Base-by-base conservation (phyloP, 306 rosid genomes). In the Inga oerstediana region DNA sequence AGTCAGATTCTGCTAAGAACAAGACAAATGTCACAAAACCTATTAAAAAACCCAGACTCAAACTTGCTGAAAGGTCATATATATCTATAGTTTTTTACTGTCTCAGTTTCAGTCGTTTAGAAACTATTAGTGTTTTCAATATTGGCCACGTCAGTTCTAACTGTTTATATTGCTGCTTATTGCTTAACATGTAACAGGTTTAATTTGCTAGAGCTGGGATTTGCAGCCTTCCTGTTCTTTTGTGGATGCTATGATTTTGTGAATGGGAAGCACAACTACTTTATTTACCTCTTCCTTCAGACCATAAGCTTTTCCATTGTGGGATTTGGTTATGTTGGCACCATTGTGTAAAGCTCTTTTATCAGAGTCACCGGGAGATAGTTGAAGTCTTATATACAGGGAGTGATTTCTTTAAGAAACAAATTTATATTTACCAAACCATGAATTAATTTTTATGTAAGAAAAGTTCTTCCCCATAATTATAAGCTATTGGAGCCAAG, bases 181-280 rank as follows among this genome's bases (percentile, higher is more conserved):
- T 77, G 64, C 46, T 83, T 52, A 79, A 62, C 48, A 71, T 58
- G 62, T 39, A 73, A 68, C 96, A 95, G 99, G 74, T 89, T 95
- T 72, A 86, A 96, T 65, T 79, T 84, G 16, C 81, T 93, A 92
- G 99, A 96, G 90, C 94, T 96, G 56, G 98, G 97, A 88, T 96
- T 96, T 75, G 99, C 94, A 4, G 89, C 73, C 4, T 96, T 96
- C 88, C 92, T 96, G 74, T 96, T 96, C 93, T 1, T 96, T 4
- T 93, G 98, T 77, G 99, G 99, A 74, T 96, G 99, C 94, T 96
- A 96, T 82, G 99, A 96, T 85, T 93, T 62, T 83, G 94, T 88
- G 35, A 93, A 96, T 39, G 99, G 99, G 82, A 92, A 96, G 81
- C 84, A 96, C 97, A 92, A 85, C 91, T 96, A 96, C 84, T 96